A percentile compares a stretch with the other conserved stretches of the same genome.
Conservation (phyloP, 2,329 filamentous ascomycete species). For the Fusarium decemcellulare region DNA sequence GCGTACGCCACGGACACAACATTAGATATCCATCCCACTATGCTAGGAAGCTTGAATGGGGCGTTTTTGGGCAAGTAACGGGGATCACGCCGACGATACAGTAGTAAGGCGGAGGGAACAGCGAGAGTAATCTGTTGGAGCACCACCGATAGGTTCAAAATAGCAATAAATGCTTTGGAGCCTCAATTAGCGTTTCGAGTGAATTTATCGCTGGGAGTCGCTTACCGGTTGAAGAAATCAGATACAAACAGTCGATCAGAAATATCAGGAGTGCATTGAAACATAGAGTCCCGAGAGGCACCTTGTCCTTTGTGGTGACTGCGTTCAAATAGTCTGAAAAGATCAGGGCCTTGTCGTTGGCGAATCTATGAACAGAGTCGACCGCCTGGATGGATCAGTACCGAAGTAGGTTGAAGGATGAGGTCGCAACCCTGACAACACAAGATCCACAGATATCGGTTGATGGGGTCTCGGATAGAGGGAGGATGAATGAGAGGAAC, state of each 20-base stretch:
- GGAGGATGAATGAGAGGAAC: no score
- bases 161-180: not conserved
- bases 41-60: slow-evolving; percentile 1
- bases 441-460: no score
- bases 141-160: slow-evolving; percentile 8
- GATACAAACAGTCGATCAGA: slow-evolving; percentile 7
- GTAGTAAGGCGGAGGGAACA: slow-evolving; percentile 1
- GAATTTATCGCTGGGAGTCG: not conserved
- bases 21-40: not conserved
- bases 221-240: slow-evolving; percentile 8
- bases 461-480: no score
- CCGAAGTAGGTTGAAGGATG: no score
- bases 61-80: not conserved
- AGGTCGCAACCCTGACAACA: no score
- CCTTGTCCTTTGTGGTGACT: no score
- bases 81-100: slow-evolving; percentile 6
- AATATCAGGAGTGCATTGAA: slow-evolving; percentile 9
- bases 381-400: no score
- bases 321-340: no score
- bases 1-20: no score
- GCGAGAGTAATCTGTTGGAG: slow-evolving; percentile 13
- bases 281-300: not conserved
- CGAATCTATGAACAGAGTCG: no score
- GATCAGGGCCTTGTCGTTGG: no score
- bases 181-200: not conserved